Evolutionary conservation across 495 filamentous ascomycete species (phyloP), one percentile per base, ranked within the genome.

Genomic region (Thozetella sp.): DNA sequence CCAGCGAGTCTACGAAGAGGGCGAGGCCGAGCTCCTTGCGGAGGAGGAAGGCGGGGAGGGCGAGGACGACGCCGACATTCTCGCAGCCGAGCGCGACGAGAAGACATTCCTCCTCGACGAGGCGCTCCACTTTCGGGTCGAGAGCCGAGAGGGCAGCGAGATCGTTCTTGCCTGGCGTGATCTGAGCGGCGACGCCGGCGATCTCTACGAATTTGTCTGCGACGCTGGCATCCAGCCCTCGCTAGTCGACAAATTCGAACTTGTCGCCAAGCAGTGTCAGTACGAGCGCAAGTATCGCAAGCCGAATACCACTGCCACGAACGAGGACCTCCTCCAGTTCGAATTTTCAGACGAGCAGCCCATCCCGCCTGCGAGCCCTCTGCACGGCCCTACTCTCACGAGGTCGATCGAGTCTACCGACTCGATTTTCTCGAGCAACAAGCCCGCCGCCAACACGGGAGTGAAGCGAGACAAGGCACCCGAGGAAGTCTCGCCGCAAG

Each of bases 191-290:
- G 96, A 98, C 79, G 79, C 86, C 4, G 94, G 93, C 27, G 95
- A 99, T 71, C 83, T 98, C 15, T 98, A 90, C 78, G 94, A 99
- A 72, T 98, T 98, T 66, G 90, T 98, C 61, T 98, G 94, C 75
- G 96, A 97, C 71, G 69, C 76, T 10, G 84, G 84, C 24, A 86
- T 90, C 25, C 80, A 86, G 34, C 76, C 88, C 4, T 82, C 85
- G 15, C 89, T 92, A 61, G 90, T 93, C 11, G 78, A 88, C 22
- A 84, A 87, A 9, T 98, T 99, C 73, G 90, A 93, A 72, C 80
- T 88, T 25, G 88, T 92, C 40, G 93, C 96, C 17, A 81, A 88
- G 34, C 88, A 97, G 81, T 98, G 96, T 72, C 95, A 99, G 71
- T 99, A 93, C 88, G 95, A 99, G 80, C 85, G 96, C 62, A 97